phyloP scores from a whole-genome alignment of 768 basidiomycete species.

The Mycena olivaceomarginata region DNA sequence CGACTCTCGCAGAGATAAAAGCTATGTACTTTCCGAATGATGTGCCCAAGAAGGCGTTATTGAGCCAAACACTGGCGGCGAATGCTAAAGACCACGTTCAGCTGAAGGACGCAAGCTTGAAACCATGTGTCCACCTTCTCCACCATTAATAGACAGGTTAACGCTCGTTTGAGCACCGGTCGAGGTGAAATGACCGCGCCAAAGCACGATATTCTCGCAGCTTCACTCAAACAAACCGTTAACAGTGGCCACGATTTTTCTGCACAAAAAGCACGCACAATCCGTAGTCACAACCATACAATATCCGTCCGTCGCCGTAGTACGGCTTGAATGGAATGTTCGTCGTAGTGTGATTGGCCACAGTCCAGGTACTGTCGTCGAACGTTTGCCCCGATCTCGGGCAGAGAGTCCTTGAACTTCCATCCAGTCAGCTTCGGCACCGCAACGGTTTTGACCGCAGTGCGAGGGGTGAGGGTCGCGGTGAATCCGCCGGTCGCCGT shows the following conservation, averaged over 20 bases:
- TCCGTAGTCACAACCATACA: conserved; percentile 92
- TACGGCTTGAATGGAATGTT: conserved; percentile 82
- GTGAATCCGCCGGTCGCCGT: conserved; percentile 68
- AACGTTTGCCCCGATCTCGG: conserved; percentile 77
- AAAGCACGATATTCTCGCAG: conserved; percentile 89
- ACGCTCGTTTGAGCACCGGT: conserved; percentile 77
- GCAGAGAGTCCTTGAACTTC: conserved; percentile 86
- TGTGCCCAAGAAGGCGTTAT: conserved; percentile 81
- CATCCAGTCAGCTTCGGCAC: conserved; percentile 77
- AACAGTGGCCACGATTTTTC: conserved; percentile 19
- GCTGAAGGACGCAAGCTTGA: background rate
- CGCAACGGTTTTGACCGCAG: conserved; percentile 54
- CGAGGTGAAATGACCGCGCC: conserved; percentile 87
- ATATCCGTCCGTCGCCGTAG: conserved; percentile 85
- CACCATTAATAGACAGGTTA: conserved; percentile 88
- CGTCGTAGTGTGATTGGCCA: conserved; percentile 83
- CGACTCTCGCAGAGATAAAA: background rate
- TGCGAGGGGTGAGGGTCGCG: conserved; percentile 63
- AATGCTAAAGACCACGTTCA: conserved; percentile 69
- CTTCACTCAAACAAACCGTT: conserved; percentile 56
- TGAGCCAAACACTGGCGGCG: conserved; percentile 89
- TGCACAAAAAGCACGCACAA: conserved; percentile 70
- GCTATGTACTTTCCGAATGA: conserved; percentile 82
- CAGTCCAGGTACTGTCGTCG: conserved; percentile 78
- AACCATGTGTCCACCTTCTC: conserved; percentile 69